Evolutionary conservation across 768 basidiomycete species (phyloP).

Genomic region (Termitomyces sp.): DNA sequence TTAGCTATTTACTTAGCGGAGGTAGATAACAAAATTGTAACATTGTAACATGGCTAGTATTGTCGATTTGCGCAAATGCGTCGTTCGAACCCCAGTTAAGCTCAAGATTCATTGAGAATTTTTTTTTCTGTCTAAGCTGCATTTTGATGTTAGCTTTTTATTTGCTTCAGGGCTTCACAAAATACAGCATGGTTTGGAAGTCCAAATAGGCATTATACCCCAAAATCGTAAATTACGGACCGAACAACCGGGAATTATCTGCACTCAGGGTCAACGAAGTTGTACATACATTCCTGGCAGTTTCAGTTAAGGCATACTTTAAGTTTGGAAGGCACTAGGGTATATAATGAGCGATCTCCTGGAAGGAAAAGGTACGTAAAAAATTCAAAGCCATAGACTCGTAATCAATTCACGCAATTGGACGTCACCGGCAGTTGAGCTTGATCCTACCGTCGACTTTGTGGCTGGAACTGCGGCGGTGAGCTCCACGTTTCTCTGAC

Average conservation of each 20-base stretch:
- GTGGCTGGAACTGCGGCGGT: slow-evolving; percentile 68
- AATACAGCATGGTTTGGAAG: neutral
- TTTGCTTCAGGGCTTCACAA: neutral
- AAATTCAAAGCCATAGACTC: neutral
- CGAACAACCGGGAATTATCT: neutral
- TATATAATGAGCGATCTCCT: slow-evolving; percentile 1
- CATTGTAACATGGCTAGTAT: too few relatives aligned
- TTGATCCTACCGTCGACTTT: slow-evolving; percentile 71
- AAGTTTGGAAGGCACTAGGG: neutral
- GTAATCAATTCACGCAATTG: neutral
- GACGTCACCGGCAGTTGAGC: slow-evolving; percentile 11
- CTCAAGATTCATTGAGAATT: neutral
- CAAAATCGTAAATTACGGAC: neutral
- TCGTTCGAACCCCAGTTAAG: too few relatives aligned
- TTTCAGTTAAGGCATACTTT: neutral
- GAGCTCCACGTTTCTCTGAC: neutral
- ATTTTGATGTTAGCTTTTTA: too few relatives aligned
- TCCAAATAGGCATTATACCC: neutral
- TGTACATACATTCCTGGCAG: neutral
- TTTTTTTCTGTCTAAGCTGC: too few relatives aligned
- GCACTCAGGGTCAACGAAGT: neutral
- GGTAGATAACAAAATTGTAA: too few relatives aligned
- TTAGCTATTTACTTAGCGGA: too few relatives aligned
- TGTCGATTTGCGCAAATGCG: too few relatives aligned
- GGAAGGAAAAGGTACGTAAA: slow-evolving; percentile 3